Evolutionary conservation across 1,139 yeast genomes (phyloP).

Genomic region (Magnusiomyces tetraspermus): DNA sequence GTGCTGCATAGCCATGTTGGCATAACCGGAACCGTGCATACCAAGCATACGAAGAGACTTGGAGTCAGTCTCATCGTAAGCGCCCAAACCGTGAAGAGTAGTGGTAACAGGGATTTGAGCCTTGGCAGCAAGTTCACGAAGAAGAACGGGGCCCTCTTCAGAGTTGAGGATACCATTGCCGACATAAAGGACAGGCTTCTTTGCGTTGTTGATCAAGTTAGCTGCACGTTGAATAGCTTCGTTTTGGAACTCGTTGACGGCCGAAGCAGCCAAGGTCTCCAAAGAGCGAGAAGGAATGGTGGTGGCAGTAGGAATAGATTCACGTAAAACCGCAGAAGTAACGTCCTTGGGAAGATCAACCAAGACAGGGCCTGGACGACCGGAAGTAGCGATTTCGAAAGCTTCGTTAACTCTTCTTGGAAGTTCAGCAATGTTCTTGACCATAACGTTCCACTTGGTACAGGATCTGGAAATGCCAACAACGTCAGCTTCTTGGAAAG

Average conservation of each 20-base stretch:
- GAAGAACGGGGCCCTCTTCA: slow-evolving; percentile 68
- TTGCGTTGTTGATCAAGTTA: slow-evolving; percentile 64
- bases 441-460: slow-evolving; percentile 99
- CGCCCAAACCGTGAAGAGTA: slow-evolving; percentile 87
- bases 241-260: slow-evolving; percentile 66
- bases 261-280: slow-evolving; percentile 58
- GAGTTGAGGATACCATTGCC: slow-evolving; percentile 85
- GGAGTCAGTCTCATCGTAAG: slow-evolving; percentile 84
- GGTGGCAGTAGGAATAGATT: slow-evolving; percentile 77
- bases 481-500: slow-evolving; percentile 98
- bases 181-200: slow-evolving; percentile 79
- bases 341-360: slow-evolving; percentile 98
- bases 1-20: slow-evolving; percentile 84
- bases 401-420: slow-evolving; percentile 97
- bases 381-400: slow-evolving; percentile 89
- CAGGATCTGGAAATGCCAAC: slow-evolving; percentile 94
- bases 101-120: slow-evolving; percentile 95
- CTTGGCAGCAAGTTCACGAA: slow-evolving; percentile 80
- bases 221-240: slow-evolving; percentile 75
- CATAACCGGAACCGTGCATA: slow-evolving; percentile 96
- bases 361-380: slow-evolving; percentile 97
- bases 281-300: slow-evolving; percentile 79
- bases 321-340: slow-evolving; percentile 79
- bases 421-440: slow-evolving; percentile 82
- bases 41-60: slow-evolving; percentile 94